Evolutionary conservation across 495 filamentous ascomycete genomes (phyloP), one percentile per base, ranked within the genome.

Genomic region (Aspergillus ostianus): DNA sequence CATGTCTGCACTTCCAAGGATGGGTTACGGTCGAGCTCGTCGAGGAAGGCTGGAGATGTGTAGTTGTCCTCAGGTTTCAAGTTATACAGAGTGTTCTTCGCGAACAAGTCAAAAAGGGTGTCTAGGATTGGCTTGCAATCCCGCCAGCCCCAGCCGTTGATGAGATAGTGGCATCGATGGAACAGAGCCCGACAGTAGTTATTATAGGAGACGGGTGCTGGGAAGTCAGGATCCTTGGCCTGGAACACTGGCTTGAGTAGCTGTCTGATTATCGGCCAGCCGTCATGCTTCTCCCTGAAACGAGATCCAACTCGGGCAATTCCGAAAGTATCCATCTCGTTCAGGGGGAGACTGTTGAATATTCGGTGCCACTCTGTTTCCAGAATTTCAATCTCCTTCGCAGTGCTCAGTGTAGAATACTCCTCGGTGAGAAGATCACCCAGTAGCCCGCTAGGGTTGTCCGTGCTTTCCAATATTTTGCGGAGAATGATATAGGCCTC

Each of bases 31-130:
- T 87, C 80, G 2, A 98, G 85, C 49, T 87, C 72, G 55, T 91
- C 86, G 6, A 98, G 84, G 62, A 97, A 98, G 6, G 72, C 69
- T 6, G 91, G 89, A 2, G 94, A 97, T 45, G 82, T 84, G 58
- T 84, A 84, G 47, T 82, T 84, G 60, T 92, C 84, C 67, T 98
- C 94, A 27, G 89, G 89, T 47, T 81, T 82, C 46, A 98, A 70
- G 67, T 93, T 87, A 36, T 84, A 79, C 1, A 97, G 77, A 26
- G 82, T 82, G 59, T 88, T 88, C 4, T 82, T 85, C 3, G 89
- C 91, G 63, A 96, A 98, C 69, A 96, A 97, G 70, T 96, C 91
- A 64, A 96, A 98, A 5, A 97, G 80, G 0, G 80, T 84, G 19
- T 88, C 88, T 46, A 98, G 83, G 29, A 96, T 85, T 12, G 81